Base-by-base conservation (phyloP, 164 flowering plant species). In the Piper betle region DNA sequence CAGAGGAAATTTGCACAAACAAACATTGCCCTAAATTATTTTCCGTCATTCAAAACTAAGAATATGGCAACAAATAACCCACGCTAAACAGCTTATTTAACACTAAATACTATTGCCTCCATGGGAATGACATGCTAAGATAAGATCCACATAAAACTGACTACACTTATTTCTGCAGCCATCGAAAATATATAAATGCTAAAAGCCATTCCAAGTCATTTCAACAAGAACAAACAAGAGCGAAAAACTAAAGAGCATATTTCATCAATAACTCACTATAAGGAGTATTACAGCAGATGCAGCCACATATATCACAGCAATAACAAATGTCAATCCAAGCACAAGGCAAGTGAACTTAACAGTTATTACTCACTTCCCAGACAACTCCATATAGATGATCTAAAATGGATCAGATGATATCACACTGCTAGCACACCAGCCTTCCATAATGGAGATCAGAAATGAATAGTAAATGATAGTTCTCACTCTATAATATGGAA, bases 401-500 rank as follows among this genome's bases (percentile, higher is more conserved):
- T 3, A 46, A 46, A 46, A 46, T 15, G 9, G 50, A 46, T 15
- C 50, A 46, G 50, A 10, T 46, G 50, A 46, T 46, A 10, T 46
- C 50, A 46, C 15, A 46, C 50, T 1, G 6, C 15, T 15, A 46
- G 50, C 15, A 46, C 50, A 46, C 50, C 50, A 46, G 15, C 50
- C 13, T 12, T 46, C 50, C 50, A 46, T 5, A 15, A 2, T 46
- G 12, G 15, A 42, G 46, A 46, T 6, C 50, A 46, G 15, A 46
- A 46, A 46, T 9, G 50, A 46, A 46, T 46, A 10, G 46, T 12
- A 12, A 46, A 46, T 46, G 50, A 5, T 46, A 10, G 50, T 15
- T 46, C 50, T 46, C 15, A 46, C 50, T 46, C 73, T 69, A 83
- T 70, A 83, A 64, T 72, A 83, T 83, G 72, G 85, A 52, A 69